Evolutionary conservation across 345 rosid species (phyloP).

Genomic region (Toxicodendron radicans): DNA sequence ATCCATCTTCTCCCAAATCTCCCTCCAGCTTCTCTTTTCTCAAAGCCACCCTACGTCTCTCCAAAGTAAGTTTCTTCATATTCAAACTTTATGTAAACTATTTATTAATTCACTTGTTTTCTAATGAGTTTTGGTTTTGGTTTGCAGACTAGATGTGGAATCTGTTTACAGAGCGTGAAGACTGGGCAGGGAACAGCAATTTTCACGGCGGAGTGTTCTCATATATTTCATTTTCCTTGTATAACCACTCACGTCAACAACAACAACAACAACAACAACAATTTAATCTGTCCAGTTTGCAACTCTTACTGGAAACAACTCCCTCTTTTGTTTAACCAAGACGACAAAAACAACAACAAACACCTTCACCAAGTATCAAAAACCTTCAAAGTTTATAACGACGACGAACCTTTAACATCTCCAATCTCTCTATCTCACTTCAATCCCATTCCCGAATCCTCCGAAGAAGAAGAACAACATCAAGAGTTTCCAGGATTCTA

Average conservation of each 20-base stretch:
- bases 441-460: slow-evolving; percentile 75
- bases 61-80: slow-evolving; percentile 44
- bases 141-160: slow-evolving; percentile 67
- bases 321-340: slow-evolving; percentile 31
- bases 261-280: slow-evolving; percentile 37
- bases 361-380: slow-evolving; percentile 19
- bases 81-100: background rate
- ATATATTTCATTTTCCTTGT: slow-evolving; percentile 80
- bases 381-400: slow-evolving; percentile 61
- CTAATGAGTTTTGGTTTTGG: background rate
- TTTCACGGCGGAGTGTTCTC: slow-evolving; percentile 86
- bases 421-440: slow-evolving; percentile 53
- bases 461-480: slow-evolving; percentile 57
- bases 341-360: slow-evolving; percentile 18
- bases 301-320: slow-evolving; percentile 61
- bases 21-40: slow-evolving; percentile 73
- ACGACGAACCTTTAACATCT: slow-evolving; percentile 73
- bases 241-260: slow-evolving; percentile 47
- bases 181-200: slow-evolving; percentile 78
- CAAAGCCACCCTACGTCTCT: slow-evolving; percentile 62
- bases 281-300: slow-evolving; percentile 76
- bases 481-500: slow-evolving; percentile 58
- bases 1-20: slow-evolving; percentile 72
- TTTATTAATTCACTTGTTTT: background rate
- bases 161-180: slow-evolving; percentile 67